Evolutionary conservation across 169 alveolate species (phyloP).

Genomic region (Plasmodium falciparum): DNA sequence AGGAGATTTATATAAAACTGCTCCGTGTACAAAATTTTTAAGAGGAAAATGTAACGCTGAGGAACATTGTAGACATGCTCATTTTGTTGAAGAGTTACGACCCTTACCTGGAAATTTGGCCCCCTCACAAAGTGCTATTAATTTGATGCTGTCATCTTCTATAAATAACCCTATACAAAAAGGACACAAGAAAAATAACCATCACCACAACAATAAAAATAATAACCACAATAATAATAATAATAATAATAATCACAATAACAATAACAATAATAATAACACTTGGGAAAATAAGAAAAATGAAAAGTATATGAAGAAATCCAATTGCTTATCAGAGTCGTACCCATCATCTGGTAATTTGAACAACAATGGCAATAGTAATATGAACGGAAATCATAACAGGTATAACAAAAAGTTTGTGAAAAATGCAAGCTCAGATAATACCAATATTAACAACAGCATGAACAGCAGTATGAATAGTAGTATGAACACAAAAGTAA

Average conservation of each 20-base stretch:
- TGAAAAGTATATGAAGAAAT: constrained; percentile 2
- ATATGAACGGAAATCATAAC: constrained; percentile 1
- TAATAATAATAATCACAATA: background rate
- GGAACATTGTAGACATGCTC: constrained; percentile 71
- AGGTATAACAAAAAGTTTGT: constrained; percentile 9
- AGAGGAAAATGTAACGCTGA: constrained; percentile 76
- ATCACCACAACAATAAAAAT: background rate
- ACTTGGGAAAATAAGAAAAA: background rate
- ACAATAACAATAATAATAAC: background rate
- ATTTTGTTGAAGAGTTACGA: constrained; percentile 51
- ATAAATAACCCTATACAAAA: constrained; percentile 24
- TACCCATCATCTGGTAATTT: background rate
- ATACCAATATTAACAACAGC: background rate
- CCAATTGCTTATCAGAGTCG: background rate
- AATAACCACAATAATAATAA: background rate
- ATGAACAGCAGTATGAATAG: background rate
- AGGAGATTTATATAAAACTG: constrained; percentile 72
- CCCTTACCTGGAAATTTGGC: constrained; percentile 67
- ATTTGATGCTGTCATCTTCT: constrained; percentile 56
- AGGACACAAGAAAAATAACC: constrained; percentile 2
- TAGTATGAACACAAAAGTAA: background rate
- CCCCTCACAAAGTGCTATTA: constrained; percentile 72
- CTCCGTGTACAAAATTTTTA: constrained; percentile 62
- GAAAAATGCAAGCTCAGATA: constrained; percentile 26
- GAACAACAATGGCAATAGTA: constrained; percentile 7